Evolutionary conservation across 345 rosid genomes (phyloP), one percentile per base, ranked within the genome.

Genomic region (Citrus medica): DNA sequence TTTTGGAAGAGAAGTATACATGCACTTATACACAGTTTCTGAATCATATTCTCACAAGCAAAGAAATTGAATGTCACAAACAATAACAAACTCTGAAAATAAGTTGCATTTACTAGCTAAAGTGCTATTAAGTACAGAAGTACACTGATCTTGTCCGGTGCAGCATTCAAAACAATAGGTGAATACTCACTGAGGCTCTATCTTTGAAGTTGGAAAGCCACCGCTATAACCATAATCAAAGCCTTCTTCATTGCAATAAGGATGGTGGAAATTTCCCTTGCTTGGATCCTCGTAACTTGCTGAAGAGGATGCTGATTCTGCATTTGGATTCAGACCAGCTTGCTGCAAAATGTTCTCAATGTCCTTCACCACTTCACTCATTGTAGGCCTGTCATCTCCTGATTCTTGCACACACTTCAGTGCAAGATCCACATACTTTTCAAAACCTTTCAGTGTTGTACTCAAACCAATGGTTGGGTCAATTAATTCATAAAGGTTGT

Each of bases 361-460:
- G 85, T 87, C 97, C 78, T 89, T 93, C 46, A 87, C 92, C 58
- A 83, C 93, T 46, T 93, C 95, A 63, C 95, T 84, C 97, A 92
- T 92, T 4, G 93, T 72, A 62, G 97, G 98, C 80, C 97, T 79
- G 24, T 83, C 84, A 1, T 71, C 83, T 67, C 92, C 92, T 9
- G 87, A 82, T 73, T 89, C 94, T 48, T 87, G 88, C 35, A 91
- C 93, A 69, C 97, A 90, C 48, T 78, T 83, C 87, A 92, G 65
- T 67, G 97, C 92, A 10, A 93, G 13, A 32, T 92, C 92, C 63
- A 93, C 87, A 35, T 87, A 93, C 80, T 74, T 87, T 32, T 87
- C 90, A 0, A 92, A 76, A 35, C 97, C 97, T 80, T 86, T 83
- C n/a, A 91, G 80, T 51, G 89, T 67, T 30, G 83, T 73, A 60